phyloP scores from a whole-genome alignment of 768 basidiomycete species.

The Megacollybia marginata region DNA sequence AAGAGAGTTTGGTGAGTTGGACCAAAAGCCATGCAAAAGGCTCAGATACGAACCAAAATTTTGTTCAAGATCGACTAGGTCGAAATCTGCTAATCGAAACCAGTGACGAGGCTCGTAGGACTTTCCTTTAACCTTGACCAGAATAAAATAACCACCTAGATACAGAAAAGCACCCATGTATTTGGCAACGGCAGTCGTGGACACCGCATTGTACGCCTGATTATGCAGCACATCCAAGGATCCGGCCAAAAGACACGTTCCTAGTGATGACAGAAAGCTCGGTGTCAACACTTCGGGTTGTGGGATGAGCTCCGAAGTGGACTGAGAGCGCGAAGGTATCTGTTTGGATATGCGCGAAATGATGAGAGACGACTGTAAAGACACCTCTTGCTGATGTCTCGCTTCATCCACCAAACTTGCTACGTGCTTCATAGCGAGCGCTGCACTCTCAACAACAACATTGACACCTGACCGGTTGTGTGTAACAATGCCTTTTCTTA shows the following conservation, averaged over 20 bases:
- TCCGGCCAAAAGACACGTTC: conserved; percentile 73
- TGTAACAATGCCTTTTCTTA: conserved; percentile 22
- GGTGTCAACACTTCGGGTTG: conserved; percentile 34
- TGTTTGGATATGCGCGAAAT: conserved; percentile 50
- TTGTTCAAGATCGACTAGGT: conserved; percentile 58
- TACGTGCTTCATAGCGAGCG: conserved; percentile 68
- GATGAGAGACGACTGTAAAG: conserved; percentile 61
- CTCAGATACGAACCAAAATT: conserved; percentile 60
- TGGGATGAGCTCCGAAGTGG: conserved; percentile 12
- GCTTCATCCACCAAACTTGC: conserved; percentile 80
- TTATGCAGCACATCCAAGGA: conserved; percentile 84
- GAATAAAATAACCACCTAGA: conserved; percentile 72
- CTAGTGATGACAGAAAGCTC: conserved; percentile 67
- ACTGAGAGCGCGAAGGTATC: conserved; percentile 15
- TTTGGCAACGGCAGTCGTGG: conserved; percentile 52
- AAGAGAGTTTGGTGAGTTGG: background rate
- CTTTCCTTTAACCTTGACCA: conserved; percentile 83
- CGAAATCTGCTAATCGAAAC: conserved; percentile 72
- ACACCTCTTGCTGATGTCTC: conserved; percentile 54
- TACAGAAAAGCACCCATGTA: conserved; percentile 92
- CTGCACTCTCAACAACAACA: conserved; percentile 42
- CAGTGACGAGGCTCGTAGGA: conserved; percentile 85
- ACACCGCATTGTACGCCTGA: conserved; percentile 35
- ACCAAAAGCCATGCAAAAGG: background rate
- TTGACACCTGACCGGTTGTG: conserved; percentile 27